phyloP scores from a whole-genome alignment of 495 filamentous ascomycete genomes.

The Elasticomyces elasticus region DNA sequence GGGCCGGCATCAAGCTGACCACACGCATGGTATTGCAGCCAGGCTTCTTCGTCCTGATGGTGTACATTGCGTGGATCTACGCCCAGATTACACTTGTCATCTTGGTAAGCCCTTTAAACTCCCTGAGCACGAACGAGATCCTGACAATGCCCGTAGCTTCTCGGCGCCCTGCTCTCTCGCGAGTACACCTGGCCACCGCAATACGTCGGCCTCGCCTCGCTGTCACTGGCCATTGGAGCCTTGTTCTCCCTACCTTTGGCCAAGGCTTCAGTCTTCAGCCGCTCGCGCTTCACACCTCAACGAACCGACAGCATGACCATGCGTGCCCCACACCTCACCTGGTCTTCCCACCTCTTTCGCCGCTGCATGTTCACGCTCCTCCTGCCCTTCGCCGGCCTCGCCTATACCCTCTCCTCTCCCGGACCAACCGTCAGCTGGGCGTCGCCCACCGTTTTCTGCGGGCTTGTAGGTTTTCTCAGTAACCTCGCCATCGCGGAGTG shows the following conservation, averaged over 20 bases:
- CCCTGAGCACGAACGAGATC: background rate
- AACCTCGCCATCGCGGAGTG: slow-evolving; percentile 67
- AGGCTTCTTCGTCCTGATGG: slow-evolving; percentile 58
- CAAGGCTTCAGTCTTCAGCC: slow-evolving; percentile 56
- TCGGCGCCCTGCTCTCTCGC: slow-evolving; percentile 55
- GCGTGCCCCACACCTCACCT: slow-evolving; percentile 41
- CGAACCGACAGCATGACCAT: slow-evolving; percentile 51
- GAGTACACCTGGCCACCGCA: slow-evolving; percentile 52
- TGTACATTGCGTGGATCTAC: slow-evolving; percentile 70
- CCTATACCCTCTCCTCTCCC: slow-evolving; percentile 52
- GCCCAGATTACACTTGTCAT: slow-evolving; percentile 61
- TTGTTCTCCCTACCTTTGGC: slow-evolving; percentile 60
- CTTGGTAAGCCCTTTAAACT: slow-evolving; percentile 33
- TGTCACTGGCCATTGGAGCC: slow-evolving; percentile 55
- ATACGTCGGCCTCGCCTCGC: slow-evolving; percentile 52
- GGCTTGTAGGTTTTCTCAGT: slow-evolving; percentile 55
- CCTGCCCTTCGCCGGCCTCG: slow-evolving; percentile 54
- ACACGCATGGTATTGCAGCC: slow-evolving; percentile 58
- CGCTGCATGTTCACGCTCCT: slow-evolving; percentile 53
- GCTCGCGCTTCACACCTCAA: slow-evolving; percentile 44
- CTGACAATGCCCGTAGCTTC: slow-evolving; percentile 36
- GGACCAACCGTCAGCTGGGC: slow-evolving; percentile 49
- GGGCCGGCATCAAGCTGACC: slow-evolving; percentile 56
- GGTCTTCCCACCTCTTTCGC: slow-evolving; percentile 59
- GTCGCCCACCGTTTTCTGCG: slow-evolving; percentile 56